Evolutionary conservation across 495 filamentous ascomycete species (phyloP).

Genomic region (Tuber aestivum): DNA sequence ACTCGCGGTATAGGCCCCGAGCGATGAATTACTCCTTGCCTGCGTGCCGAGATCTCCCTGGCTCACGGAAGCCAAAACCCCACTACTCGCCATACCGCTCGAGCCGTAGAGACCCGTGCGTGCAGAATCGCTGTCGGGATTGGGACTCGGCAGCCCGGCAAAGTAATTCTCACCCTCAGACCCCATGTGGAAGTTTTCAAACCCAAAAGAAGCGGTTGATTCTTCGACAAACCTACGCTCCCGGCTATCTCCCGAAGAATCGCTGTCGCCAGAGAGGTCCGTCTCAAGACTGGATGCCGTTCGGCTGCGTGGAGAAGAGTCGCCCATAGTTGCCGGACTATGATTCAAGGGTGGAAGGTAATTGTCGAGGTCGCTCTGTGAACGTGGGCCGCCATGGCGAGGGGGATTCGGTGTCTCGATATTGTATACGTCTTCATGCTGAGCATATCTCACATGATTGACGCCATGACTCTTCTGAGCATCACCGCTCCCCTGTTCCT

Average conservation of each 20-base stretch:
- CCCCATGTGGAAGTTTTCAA: constrained; percentile 37
- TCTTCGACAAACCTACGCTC: constrained; percentile 39
- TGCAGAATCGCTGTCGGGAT: constrained; percentile 14
- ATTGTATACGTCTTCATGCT: not conserved
- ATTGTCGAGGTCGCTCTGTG: not conserved
- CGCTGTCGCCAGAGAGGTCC: not conserved
- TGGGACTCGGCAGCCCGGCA: constrained; percentile 19
- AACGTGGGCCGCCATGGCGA: not conserved
- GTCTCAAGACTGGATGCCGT: constrained; percentile 27
- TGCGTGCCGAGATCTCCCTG: constrained; percentile 29
- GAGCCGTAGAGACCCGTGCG: constrained; percentile 20
- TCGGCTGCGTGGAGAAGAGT: constrained; percentile 12
- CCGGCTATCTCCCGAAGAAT: constrained; percentile 13
- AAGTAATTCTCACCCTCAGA: constrained; percentile 11
- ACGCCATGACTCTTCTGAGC: not conserved
- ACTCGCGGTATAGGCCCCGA: constrained; percentile 7
- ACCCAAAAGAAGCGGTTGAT: constrained; percentile 31
- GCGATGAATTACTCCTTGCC: constrained; percentile 27
- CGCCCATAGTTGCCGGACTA: constrained; percentile 1
- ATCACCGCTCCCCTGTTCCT: not conserved
- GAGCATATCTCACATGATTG: not conserved
- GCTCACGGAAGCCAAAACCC: constrained; percentile 30
- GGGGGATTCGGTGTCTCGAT: not conserved
- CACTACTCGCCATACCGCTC: constrained; percentile 38
- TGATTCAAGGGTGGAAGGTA: constrained; percentile 22